These are phyloP conservation scores for Sicyos edulis DNA, from an alignment of 306 rosid genomes.

Conservation along the genomic window DNA sequence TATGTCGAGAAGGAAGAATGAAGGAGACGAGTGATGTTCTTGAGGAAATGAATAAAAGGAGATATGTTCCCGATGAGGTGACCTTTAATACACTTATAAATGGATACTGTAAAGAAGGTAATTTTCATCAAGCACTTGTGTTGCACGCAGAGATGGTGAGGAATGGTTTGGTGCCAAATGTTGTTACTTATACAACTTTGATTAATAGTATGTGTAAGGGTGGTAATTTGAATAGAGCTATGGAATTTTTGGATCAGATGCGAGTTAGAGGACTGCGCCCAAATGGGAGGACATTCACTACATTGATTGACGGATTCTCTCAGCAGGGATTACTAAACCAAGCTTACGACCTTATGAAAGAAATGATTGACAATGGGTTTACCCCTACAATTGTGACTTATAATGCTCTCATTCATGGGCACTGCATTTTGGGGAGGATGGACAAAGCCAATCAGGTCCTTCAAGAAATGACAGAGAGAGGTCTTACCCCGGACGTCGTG, in stretches of 20 bases:
- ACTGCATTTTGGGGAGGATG: conserved; percentile 58
- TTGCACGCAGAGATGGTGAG: conserved; percentile 62
- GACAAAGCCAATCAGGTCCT: conserved; percentile 57
- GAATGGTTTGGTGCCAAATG: conserved; percentile 70
- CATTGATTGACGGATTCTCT: conserved; percentile 74
- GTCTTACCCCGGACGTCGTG: conserved; percentile 63
- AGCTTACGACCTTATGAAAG: conserved; percentile 57
- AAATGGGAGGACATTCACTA: conserved; percentile 71
- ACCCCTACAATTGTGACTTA: conserved; percentile 67
- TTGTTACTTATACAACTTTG: conserved; percentile 74
- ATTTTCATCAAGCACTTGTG: conserved; percentile 73
- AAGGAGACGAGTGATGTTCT: conserved; percentile 41
- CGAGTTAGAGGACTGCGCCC: conserved; percentile 56
- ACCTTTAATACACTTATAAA: conserved; percentile 72
- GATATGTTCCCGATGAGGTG: conserved; percentile 58
- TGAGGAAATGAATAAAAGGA: conserved; percentile 52
- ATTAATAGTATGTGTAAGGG: conserved; percentile 74
- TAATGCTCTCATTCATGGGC: conserved; percentile 69
- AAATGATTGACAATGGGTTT: conserved; percentile 64
- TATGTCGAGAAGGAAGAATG: conserved; percentile 63
- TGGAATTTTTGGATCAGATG: conserved; percentile 69
- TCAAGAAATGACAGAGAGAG: conserved; percentile 50
- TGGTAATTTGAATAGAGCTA: conserved; percentile 58
- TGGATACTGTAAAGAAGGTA: conserved; percentile 71
- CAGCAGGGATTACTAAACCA: conserved; percentile 57